phyloP scores from a whole-genome alignment of 1,139 yeast genomes.

The Candida sojae region DNA sequence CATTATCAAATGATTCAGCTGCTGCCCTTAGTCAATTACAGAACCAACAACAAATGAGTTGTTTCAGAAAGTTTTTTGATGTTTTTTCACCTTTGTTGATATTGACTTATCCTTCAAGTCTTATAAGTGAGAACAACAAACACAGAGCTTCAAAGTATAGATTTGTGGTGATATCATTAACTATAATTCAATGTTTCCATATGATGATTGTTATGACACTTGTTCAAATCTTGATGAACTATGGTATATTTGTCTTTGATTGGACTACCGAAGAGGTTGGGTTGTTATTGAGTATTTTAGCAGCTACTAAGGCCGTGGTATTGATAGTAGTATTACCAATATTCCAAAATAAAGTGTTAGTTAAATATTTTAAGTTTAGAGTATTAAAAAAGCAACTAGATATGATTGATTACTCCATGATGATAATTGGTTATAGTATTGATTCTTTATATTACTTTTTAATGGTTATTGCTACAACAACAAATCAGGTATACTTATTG shows the following conservation, averaged over 20 bases:
- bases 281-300: slow-evolving; percentile 53
- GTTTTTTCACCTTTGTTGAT: slow-evolving; percentile 42
- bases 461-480: slow-evolving; percentile 24
- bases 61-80: slow-evolving; percentile 12
- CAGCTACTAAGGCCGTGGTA: slow-evolving; percentile 39
- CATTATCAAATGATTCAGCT: neutral
- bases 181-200: slow-evolving; percentile 38
- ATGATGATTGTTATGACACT: slow-evolving; percentile 35
- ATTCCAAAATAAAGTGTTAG: slow-evolving; percentile 29
- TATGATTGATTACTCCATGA: slow-evolving; percentile 49
- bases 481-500: slow-evolving; percentile 20
- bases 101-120: slow-evolving; percentile 12
- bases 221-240: slow-evolving; percentile 48
- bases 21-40: slow-evolving; percentile 4
- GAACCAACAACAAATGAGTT: neutral
- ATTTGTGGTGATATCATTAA: slow-evolving; percentile 42
- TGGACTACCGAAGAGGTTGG: slow-evolving; percentile 66
- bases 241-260: slow-evolving; percentile 55
- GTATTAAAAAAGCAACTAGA: slow-evolving; percentile 50
- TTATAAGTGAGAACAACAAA: slow-evolving; percentile 15
- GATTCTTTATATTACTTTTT: slow-evolving; percentile 54
- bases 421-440: slow-evolving; percentile 19
- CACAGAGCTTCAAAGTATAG: slow-evolving; percentile 20
- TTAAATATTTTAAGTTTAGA: slow-evolving; percentile 29
- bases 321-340: slow-evolving; percentile 36